phyloP scores from a whole-genome alignment of 257 asterid species.

The Nyctanthes arbortristis region DNA sequence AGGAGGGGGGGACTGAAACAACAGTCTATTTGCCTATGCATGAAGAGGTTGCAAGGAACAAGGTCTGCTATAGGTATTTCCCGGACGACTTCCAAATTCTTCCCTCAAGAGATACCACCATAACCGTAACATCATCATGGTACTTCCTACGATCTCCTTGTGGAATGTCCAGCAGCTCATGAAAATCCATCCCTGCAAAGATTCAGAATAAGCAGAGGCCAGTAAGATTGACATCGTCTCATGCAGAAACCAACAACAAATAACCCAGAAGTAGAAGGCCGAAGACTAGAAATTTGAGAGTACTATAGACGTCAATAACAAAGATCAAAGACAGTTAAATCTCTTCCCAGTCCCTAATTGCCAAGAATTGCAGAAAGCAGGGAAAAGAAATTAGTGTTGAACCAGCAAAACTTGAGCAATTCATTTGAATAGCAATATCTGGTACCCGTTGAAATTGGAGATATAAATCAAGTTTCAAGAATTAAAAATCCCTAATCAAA shows the following conservation, averaged over 20 bases:
- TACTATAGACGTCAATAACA: not conserved
- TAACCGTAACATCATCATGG: constrained; percentile 97
- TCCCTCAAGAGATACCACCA: constrained; percentile 97
- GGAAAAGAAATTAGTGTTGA: not conserved
- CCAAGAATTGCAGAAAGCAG: not conserved
- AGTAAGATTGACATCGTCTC: not conserved
- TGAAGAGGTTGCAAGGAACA: not conserved
- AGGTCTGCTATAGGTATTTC: constrained; percentile 64
- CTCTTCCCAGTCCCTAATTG: not conserved
- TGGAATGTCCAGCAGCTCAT: constrained; percentile 93
- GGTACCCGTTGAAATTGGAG: not conserved
- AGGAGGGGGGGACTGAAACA: not conserved
- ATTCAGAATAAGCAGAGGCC: constrained; percentile 14
- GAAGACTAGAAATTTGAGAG: not conserved
- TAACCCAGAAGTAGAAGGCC: not conserved
- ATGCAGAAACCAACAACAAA: not conserved
- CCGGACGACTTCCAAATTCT: constrained; percentile 97
- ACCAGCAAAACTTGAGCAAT: not conserved
- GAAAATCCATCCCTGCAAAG: constrained; percentile 84
- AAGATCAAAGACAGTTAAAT: not conserved
- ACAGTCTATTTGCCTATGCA: not conserved
- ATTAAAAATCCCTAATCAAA: too few relatives aligned
- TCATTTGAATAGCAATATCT: not conserved
- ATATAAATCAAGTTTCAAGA: too few relatives aligned
- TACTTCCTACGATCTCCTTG: constrained; percentile 96